Evolutionary conservation across 805 yeast species (phyloP), one percentile per base, ranked within the genome.

Genomic region (Grigorovia transvaalensis): DNA sequence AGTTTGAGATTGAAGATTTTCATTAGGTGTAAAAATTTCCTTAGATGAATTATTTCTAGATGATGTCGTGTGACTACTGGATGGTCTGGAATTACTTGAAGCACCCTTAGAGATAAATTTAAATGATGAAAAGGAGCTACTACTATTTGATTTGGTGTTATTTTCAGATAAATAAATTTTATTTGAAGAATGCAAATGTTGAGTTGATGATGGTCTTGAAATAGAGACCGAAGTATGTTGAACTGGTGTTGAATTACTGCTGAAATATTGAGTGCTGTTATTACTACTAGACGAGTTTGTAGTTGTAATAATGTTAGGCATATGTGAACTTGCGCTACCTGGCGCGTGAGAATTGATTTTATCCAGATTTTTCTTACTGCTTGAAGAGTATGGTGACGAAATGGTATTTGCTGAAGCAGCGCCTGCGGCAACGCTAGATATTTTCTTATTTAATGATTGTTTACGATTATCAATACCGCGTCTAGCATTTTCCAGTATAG

Each of bases 401-500:
- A 62, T 61, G 2, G 56, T 58, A 11, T 62, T 53, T 19, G 66
- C 65, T 1, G 65, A 59, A 9, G 58, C 15, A 9, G 17, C 42
- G 8, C 42, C 51, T 6, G 61, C 61, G 8, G 64, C 59, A 17
- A 57, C 56, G 46, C 58, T 56, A 2, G 61, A 49, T 17, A 57
- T 41, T 41, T 57, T 58, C 27, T 50, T 55, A 19, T 46, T 47
- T n/a, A 46, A 45, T 20, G 50, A 49, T 13, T 49, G 56, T 42
- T 59, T 61, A 46, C 67, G 56, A 40, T 29, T 50, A 19, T 54
- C 54, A 2, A 61, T 56, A 41, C 62, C 60, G 42, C 56, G 53
- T 53, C 60, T 59, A 8, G 67, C 67, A 49, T 56, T 63, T 30
- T 65, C 66, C 46, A 66, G 52, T 20, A 67, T 67, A 20, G 64